phyloP scores from a whole-genome alignment of 495 filamentous ascomycete species.

The Aspergillus nanangensis region DNA sequence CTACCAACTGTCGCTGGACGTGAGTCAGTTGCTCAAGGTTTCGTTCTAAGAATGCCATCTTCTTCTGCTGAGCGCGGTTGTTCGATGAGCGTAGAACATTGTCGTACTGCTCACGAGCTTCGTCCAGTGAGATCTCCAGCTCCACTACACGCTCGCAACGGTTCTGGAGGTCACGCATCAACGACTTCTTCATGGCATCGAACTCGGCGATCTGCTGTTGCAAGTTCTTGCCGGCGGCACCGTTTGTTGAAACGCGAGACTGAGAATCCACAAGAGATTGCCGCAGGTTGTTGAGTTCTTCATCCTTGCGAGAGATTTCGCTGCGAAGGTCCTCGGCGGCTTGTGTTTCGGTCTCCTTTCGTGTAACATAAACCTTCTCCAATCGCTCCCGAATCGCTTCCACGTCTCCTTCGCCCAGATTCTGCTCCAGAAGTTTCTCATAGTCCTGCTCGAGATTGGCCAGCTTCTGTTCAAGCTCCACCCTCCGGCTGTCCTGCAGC shows the following conservation, averaged over 20 bases:
- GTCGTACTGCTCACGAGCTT: slow-evolving; percentile 97
- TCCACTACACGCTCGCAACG: slow-evolving; percentile 96
- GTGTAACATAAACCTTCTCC: slow-evolving; percentile 67
- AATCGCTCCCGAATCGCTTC: slow-evolving; percentile 78
- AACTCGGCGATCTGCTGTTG: slow-evolving; percentile 98
- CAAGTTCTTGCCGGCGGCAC: slow-evolving; percentile 83
- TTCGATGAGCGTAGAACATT: slow-evolving; percentile 93
- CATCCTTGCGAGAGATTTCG: slow-evolving; percentile 64
- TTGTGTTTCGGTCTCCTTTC: slow-evolving; percentile 65
- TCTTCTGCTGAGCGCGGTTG: slow-evolving; percentile 98
- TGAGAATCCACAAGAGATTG: slow-evolving; percentile 70
- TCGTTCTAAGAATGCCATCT: slow-evolving; percentile 98
- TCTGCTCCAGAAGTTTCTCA: slow-evolving; percentile 74
- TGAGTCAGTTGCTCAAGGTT: slow-evolving; percentile 97
- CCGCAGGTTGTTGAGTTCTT: slow-evolving; percentile 74
- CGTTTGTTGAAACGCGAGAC: slow-evolving; percentile 57
- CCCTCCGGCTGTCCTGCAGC: slow-evolving; percentile 59
- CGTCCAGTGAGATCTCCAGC: slow-evolving; percentile 92
- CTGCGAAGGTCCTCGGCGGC: slow-evolving; percentile 67
- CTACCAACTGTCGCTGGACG: slow-evolving; percentile 94
- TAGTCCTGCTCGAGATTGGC: slow-evolving; percentile 73
- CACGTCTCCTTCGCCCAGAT: slow-evolving; percentile 69
- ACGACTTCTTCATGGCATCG: slow-evolving; percentile 98
- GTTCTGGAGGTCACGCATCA: slow-evolving; percentile 98
- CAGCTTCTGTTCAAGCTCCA: slow-evolving; percentile 70